A percentile compares a stretch with the other conserved stretches of the same genome.
Conservation (phyloP, 1,139 yeast genomes). For the Pichia sorboxylosa region DNA sequence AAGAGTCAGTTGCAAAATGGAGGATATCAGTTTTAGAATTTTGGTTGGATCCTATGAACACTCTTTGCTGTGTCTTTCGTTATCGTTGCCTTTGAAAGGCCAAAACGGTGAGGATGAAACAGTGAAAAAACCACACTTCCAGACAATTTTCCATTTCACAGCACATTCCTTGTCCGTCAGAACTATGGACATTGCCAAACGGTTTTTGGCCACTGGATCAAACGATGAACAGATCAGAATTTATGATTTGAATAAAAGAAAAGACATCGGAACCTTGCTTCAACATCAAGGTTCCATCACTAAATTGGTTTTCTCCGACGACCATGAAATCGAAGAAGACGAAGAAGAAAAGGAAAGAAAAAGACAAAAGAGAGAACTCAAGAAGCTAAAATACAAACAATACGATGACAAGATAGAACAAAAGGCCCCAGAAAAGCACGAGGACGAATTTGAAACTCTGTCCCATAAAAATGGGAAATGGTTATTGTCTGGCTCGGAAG, state of each 20-base stretch:
- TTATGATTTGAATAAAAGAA: conserved; percentile 86
- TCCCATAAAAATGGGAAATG: conserved; percentile 53
- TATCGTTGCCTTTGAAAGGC: conserved; percentile 33
- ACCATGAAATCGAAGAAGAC: conserved; percentile 18
- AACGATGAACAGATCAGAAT: conserved; percentile 93
- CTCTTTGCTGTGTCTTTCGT: conserved; percentile 72
- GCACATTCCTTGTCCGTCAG: conserved; percentile 87
- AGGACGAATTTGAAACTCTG: no score
- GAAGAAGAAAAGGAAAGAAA: conserved; percentile 3
- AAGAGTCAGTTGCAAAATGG: no score
- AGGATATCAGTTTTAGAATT: conserved; percentile 43
- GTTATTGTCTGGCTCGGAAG: conserved; percentile 85
- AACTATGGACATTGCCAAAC: conserved; percentile 68
- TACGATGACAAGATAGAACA: no score
- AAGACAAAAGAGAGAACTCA: no score
- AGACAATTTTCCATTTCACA: conserved; percentile 89
- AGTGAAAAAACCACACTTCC: conserved; percentile 49
- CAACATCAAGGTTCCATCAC: conserved; percentile 89
- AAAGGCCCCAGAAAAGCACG: no score
- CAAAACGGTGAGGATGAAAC: conserved; percentile 18
- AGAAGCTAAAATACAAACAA: conserved; percentile 1
- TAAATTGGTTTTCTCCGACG: conserved; percentile 56
- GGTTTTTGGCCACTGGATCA: conserved; percentile 88
- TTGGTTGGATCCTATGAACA: conserved; percentile 96
- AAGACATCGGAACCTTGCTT: conserved; percentile 81